phyloP scores from a whole-genome alignment of 371 early-diverging fungal genomes.

The Mortierella polycephala region DNA sequence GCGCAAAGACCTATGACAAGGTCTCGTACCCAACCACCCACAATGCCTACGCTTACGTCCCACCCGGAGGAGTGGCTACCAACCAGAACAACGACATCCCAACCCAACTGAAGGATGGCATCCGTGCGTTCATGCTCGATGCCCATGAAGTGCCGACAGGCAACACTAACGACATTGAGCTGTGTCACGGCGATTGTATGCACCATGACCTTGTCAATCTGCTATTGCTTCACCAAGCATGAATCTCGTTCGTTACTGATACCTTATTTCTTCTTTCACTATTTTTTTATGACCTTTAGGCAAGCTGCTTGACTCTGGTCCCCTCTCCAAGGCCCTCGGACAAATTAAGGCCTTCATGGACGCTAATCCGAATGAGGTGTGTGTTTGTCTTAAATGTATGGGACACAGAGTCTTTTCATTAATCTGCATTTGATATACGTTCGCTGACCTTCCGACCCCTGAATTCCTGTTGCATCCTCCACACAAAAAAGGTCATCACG shows the following conservation, averaged over 20 bases:
- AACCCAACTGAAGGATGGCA: constrained; percentile 76
- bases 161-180: constrained; percentile 58
- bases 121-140: constrained; percentile 82
- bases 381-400: not conserved
- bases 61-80: constrained; percentile 60
- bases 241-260: not conserved
- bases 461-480: not conserved
- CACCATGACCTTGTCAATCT: not conserved
- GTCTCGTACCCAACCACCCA: constrained; percentile 77
- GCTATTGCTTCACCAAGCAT: not conserved
- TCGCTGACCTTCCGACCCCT: not conserved
- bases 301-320: constrained; percentile 68
- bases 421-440: not conserved
- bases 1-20: constrained; percentile 65
- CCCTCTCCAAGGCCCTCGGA: constrained; percentile 61
- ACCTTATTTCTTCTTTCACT: not conserved
- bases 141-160: constrained; percentile 54
- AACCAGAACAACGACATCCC: constrained; percentile 73
- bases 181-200: constrained; percentile 75
- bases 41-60: constrained; percentile 74
- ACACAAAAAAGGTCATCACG: constrained; percentile 61
- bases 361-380: constrained; percentile 70
- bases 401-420: not conserved
- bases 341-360: constrained; percentile 68
- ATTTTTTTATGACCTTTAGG: constrained; percentile 3